phyloP scores from a whole-genome alignment of 345 rosid species.

The Anacardium occidentale region DNA sequence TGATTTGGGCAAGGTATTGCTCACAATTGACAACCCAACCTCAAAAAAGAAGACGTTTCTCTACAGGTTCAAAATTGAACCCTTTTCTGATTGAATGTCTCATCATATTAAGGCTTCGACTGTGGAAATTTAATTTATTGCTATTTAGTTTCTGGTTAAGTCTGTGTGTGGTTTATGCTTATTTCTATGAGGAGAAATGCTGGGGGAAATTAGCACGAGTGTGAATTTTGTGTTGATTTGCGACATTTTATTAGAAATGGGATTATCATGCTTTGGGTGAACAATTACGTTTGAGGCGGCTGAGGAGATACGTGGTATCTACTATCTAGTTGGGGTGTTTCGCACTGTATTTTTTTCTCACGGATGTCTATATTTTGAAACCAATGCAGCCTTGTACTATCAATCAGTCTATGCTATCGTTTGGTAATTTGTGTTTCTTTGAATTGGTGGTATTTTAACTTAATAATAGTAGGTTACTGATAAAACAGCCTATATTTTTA shows the following conservation, averaged over 20 bases:
- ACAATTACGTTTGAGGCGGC: neutral
- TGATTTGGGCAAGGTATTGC: slow-evolving; percentile 73
- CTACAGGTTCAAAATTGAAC: slow-evolving; percentile 81
- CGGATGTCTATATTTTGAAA: slow-evolving; percentile 17
- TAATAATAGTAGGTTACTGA: neutral
- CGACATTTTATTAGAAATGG: slow-evolving; percentile 2
- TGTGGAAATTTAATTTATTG: slow-evolving; percentile 23
- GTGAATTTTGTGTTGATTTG: slow-evolving; percentile 21
- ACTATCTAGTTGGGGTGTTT: slow-evolving; percentile 14
- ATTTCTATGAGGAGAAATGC: slow-evolving; percentile 13
- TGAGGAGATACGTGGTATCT: slow-evolving; percentile 11
- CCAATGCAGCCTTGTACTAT: slow-evolving; percentile 4
- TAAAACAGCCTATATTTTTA: neutral
- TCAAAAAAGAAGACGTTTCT: slow-evolving; percentile 90
- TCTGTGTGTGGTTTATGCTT: slow-evolving; percentile 3
- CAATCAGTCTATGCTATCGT: slow-evolving; percentile 10
- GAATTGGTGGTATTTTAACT: neutral
- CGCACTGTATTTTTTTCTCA: slow-evolving; percentile 17
- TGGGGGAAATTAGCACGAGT: slow-evolving; percentile 13
- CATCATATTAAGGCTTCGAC: slow-evolving; percentile 15
- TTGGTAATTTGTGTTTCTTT: slow-evolving; percentile 6
- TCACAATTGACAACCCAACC: slow-evolving; percentile 73
- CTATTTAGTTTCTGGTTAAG: slow-evolving; percentile 17
- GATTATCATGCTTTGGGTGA: slow-evolving; percentile 17
- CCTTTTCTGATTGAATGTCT: slow-evolving; percentile 43